Evolutionary conservation across 805 yeast genomes (phyloP).

Genomic region (Spathaspora boniae): DNA sequence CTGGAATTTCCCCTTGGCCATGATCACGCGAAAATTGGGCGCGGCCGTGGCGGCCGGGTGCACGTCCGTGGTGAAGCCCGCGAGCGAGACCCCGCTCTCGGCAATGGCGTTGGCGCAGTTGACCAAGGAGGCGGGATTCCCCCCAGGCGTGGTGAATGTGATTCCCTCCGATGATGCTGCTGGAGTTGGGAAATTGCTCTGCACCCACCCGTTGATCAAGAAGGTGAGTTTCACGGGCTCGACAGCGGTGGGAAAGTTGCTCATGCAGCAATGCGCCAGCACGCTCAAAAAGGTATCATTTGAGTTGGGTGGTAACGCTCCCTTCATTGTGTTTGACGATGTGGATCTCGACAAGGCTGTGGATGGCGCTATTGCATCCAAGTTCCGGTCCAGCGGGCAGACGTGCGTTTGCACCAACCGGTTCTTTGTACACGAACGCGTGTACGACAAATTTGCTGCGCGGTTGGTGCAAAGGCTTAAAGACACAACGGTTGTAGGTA

Average conservation of each 20-base stretch:
- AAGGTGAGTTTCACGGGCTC: conserved; percentile 66
- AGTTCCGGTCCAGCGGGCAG: conserved; percentile 62
- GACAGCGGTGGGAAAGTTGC: conserved; percentile 56
- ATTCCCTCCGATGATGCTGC: conserved; percentile 48
- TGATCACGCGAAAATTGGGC: conserved; percentile 71
- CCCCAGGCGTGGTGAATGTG: conserved; percentile 65
- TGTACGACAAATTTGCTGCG: conserved; percentile 47
- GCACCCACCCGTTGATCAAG: conserved; percentile 42
- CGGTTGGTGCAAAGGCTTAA: conserved; percentile 37
- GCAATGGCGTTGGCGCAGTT: conserved; percentile 66
- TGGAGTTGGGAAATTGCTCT: conserved; percentile 51
- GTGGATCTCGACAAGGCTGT: conserved; percentile 57
- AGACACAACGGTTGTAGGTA: conserved; percentile 50
- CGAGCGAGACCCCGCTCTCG: conserved; percentile 68
- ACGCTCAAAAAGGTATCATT: conserved; percentile 59
- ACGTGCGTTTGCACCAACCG: conserved; percentile 66
- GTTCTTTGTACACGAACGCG: conserved; percentile 49
- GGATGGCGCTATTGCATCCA: conserved; percentile 48
- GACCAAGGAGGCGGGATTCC: conserved; percentile 66
- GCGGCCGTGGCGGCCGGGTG: conserved; percentile 82
- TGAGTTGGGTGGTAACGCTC: conserved; percentile 70
- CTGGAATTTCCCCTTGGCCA: conserved; percentile 82
- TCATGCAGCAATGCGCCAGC: conserved; percentile 55
- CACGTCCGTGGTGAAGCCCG: conserved; percentile 74
- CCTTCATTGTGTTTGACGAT: conserved; percentile 58